phyloP scores from a whole-genome alignment of 257 asterid genomes.

The Coffea eugenioides region DNA sequence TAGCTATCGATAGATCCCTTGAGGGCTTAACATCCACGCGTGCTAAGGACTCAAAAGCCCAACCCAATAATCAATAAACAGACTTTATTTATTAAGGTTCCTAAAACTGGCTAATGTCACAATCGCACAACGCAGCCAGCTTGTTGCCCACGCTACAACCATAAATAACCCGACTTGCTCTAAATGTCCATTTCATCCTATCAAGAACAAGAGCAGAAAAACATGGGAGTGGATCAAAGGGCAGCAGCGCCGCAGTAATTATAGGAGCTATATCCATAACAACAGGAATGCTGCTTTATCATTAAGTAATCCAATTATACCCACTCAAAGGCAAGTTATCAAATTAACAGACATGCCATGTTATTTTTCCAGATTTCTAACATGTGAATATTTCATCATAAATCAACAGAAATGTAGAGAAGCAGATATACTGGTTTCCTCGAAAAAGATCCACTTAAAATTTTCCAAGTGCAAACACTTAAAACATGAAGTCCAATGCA shows the following conservation, averaged over 20 bases:
- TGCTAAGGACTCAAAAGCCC: too few relatives aligned
- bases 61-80: too few relatives aligned
- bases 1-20: too few relatives aligned
- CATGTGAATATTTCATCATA: neutral
- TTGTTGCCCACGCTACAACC: too few relatives aligned
- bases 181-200: neutral
- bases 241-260: too few relatives aligned
- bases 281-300: neutral
- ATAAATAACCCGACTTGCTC: neutral
- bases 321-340: neutral
- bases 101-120: too few relatives aligned
- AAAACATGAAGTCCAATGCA: neutral
- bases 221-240: too few relatives aligned
- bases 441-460: neutral
- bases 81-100: neutral
- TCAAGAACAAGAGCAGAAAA: neutral
- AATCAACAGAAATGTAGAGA: too few relatives aligned
- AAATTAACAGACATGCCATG: neutral
- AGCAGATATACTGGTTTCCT: neutral
- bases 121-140: too few relatives aligned
- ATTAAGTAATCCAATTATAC: neutral
- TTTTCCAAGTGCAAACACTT: neutral
- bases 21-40: too few relatives aligned
- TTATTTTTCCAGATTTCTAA: neutral
- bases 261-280: neutral